A percentile compares a stretch with the other conserved stretches of the same genome.
Conservation (phyloP, 768 basidiomycete species). For the Boletales sp. region DNA sequence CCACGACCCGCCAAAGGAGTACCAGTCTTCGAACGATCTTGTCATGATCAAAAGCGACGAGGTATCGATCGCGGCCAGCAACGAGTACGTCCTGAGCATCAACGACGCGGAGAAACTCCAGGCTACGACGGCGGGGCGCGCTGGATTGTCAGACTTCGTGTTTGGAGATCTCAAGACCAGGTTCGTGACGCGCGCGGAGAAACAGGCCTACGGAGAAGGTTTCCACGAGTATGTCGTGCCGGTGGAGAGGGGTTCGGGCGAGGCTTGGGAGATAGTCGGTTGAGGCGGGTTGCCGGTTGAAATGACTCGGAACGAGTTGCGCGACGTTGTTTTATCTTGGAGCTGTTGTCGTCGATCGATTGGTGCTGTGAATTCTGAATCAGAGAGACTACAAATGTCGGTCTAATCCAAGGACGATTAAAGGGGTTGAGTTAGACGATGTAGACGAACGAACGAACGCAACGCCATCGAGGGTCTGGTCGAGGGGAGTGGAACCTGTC, state of each 20-base stretch:
- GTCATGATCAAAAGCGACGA: slow-evolving; percentile 3
- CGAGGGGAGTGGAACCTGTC: slow-evolving; percentile 72
- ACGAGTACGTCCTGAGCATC: not conserved
- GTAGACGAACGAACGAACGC: slow-evolving; percentile 77
- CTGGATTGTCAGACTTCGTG: not conserved
- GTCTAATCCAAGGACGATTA: slow-evolving; percentile 56
- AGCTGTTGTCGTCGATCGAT: too few relatives aligned
- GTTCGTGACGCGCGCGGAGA: not conserved
- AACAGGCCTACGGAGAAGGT: not conserved
- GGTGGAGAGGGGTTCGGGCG: not conserved
- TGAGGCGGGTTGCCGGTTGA: not conserved
- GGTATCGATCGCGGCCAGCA: not conserved
- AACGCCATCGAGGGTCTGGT: slow-evolving; percentile 78
- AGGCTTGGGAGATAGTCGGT: slow-evolving; percentile 2
- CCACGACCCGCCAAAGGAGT: not conserved
- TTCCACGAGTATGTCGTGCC: not conserved
- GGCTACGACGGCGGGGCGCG: not conserved
- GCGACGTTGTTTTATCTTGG: too few relatives aligned
- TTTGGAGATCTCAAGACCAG: slow-evolving; percentile 1
- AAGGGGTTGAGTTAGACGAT: slow-evolving; percentile 39
- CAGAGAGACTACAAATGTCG: too few relatives aligned
- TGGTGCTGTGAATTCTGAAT: too few relatives aligned
- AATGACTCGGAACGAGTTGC: too few relatives aligned
- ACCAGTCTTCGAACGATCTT: not conserved
- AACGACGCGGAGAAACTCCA: not conserved